Evolutionary conservation across 1,284 basidiomycete genomes (phyloP).

Genomic region (Ustilago vetiveriae): DNA sequence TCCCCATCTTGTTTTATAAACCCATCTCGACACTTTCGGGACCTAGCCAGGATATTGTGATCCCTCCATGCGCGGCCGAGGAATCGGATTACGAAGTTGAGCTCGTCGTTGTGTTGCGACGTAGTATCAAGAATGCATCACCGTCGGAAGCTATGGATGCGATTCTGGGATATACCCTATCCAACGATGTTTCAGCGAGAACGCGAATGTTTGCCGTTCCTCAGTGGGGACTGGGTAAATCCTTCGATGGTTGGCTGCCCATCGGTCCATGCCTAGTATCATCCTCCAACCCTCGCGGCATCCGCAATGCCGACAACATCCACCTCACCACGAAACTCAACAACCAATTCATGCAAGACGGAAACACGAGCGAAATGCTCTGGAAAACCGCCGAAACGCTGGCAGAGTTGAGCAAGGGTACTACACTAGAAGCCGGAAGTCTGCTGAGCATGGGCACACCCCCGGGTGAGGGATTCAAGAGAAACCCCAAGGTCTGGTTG

Average conservation of each 20-base stretch:
- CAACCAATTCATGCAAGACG: conserved; percentile 76
- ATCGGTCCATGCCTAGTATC: conserved; percentile 38
- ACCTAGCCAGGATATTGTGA: conserved; percentile 33
- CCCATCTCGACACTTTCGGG: conserved; percentile 33
- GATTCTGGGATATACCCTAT: conserved; percentile 50
- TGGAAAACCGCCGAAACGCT: conserved; percentile 56
- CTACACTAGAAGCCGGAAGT: conserved; percentile 82
- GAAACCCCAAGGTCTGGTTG: conserved; percentile 76
- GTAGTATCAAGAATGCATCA: conserved; percentile 36
- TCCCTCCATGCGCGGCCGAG: conserved; percentile 36
- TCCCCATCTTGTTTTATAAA: conserved; percentile 61
- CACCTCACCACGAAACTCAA: conserved; percentile 77
- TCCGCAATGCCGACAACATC: conserved; percentile 78
- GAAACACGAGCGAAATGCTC: conserved; percentile 72
- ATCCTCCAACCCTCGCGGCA: conserved; percentile 68
- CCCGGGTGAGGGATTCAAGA: conserved; percentile 77
- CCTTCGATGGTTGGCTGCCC: conserved; percentile 49
- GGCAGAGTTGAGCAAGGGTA: conserved; percentile 70
- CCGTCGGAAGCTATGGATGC: conserved; percentile 30
- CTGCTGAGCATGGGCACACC: conserved; percentile 75
- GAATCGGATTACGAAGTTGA: conserved; percentile 60
- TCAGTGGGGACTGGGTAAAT: conserved; percentile 55
- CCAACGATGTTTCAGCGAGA: conserved; percentile 51
- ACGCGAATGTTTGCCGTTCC: conserved; percentile 53
- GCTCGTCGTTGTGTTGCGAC: conserved; percentile 45